Percentiles rank a stretch among this genome's conserved stretches.
Evolutionary conservation across 768 basidiomycete species (phyloP).

Genomic region (Dioszegia hungarica): DNA sequence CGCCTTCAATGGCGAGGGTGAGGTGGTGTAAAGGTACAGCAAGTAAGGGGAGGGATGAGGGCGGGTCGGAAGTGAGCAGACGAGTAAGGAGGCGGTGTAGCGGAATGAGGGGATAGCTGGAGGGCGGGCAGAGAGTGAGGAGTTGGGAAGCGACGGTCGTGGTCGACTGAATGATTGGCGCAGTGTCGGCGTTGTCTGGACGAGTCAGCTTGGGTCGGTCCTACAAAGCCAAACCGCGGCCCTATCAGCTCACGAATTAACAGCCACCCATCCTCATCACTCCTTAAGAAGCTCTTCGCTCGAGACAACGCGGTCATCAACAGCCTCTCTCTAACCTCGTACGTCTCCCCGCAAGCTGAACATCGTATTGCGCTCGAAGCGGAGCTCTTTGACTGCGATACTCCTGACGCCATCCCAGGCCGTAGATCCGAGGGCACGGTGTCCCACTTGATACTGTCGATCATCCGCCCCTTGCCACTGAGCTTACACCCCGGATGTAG

Average conservation of each 20-base stretch:
- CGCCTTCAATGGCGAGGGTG: conserved; percentile 56
- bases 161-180: too few relatives aligned
- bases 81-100: conserved; percentile 68
- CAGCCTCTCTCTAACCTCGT: not conserved
- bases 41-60: conserved; percentile 21
- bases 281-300: conserved; percentile 9
- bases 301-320: not conserved
- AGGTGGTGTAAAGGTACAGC: conserved; percentile 42
- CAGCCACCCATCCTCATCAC: conserved; percentile 18
- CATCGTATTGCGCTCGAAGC: conserved; percentile 1
- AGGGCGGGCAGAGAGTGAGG: conserved; percentile 60
- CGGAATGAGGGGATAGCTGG: conserved; percentile 72
- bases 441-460: not conserved
- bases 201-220: too few relatives aligned
- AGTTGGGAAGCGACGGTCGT: conserved; percentile 63
- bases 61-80: conserved; percentile 52
- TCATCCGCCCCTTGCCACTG: conserved; percentile 8
- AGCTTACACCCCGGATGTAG: conserved; percentile 36
- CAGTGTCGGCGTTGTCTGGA: too few relatives aligned
- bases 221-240: too few relatives aligned
- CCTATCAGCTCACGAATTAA: too few relatives aligned
- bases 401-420: too few relatives aligned
- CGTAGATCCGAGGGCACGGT: not conserved
- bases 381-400: too few relatives aligned
- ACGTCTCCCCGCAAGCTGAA: not conserved